These are phyloP conservation scores for Aspergillus unguis DNA, from an alignment of 2,329 filamentous ascomycete species.

Conservation along the genomic window DNA sequence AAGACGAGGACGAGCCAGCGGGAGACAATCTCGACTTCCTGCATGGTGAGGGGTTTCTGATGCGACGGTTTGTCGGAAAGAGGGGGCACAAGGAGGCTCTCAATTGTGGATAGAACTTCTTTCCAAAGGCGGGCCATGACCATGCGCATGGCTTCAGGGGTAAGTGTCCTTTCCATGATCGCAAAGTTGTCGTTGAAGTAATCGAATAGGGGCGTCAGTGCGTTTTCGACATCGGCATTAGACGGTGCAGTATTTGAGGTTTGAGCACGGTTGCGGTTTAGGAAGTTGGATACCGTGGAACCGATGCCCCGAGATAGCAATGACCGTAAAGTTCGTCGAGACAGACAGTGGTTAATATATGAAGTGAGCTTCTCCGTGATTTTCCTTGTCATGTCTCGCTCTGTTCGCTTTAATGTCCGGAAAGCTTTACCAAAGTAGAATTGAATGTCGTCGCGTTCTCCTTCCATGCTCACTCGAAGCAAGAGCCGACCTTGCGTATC, in stretches of 20 bases:
- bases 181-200: slow-evolving; percentile 99
- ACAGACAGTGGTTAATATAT: slow-evolving; percentile 88
- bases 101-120: slow-evolving; percentile 88
- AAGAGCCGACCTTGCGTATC: slow-evolving; percentile 90
- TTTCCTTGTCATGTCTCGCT: slow-evolving; percentile 96
- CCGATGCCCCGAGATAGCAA: slow-evolving; percentile 71
- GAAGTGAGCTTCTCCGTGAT: slow-evolving; percentile 97
- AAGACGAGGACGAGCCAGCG: slow-evolving; percentile 89
- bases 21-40: slow-evolving; percentile 92
- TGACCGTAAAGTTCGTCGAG: slow-evolving; percentile 71
- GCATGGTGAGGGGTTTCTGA: slow-evolving; percentile 76
- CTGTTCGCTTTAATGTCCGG: slow-evolving; percentile 87
- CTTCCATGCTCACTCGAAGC: slow-evolving; percentile 95
- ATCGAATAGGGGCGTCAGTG: slow-evolving; percentile 77
- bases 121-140: slow-evolving; percentile 99
- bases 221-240: slow-evolving; percentile 71
- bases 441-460: slow-evolving; percentile 95
- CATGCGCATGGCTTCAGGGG: slow-evolving; percentile 92
- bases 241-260: slow-evolving; percentile 57
- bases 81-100: slow-evolving; percentile 84
- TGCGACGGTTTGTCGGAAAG: slow-evolving; percentile 89
- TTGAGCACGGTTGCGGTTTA: slow-evolving; percentile 52
- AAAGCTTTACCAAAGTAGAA: slow-evolving; percentile 99
- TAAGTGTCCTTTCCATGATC: slow-evolving; percentile 96
- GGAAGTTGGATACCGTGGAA: slow-evolving; percentile 69